Percentiles rank a stretch among this genome's conserved stretches.
These are phyloP conservation scores for Rhodofomes roseus DNA, from an alignment of 1,284 basidiomycete species.

Conservation along the genomic window DNA sequence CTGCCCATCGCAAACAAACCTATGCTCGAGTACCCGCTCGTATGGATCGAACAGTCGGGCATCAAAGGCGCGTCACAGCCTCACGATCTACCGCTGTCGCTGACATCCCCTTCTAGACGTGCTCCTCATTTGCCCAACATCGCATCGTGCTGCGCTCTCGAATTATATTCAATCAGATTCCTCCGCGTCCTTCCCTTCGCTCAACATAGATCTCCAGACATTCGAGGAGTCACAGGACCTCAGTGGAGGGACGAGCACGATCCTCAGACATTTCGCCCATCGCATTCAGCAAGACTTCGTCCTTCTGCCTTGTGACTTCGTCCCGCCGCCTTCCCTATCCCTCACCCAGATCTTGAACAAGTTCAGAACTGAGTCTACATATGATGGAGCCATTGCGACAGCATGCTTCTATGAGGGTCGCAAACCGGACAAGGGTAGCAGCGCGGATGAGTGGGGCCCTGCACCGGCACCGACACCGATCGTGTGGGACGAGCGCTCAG, in stretches of 20 bases:
- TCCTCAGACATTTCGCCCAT: slow-evolving; percentile 65
- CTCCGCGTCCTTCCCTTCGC: slow-evolving; percentile 50
- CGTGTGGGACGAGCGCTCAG: slow-evolving; percentile 60
- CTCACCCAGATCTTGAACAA: slow-evolving; percentile 75
- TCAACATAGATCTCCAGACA: slow-evolving; percentile 71
- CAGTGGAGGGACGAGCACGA: slow-evolving; percentile 62
- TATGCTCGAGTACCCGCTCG: slow-evolving; percentile 80
- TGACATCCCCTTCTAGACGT: slow-evolving; percentile 54
- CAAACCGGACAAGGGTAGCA: slow-evolving; percentile 49
- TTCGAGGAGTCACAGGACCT: slow-evolving; percentile 69
- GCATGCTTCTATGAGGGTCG: slow-evolving; percentile 70
- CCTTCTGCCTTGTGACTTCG: slow-evolving; percentile 88
- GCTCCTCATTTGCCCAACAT: slow-evolving; percentile 77
- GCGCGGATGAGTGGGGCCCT: slow-evolving; percentile 64
- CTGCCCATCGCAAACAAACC: slow-evolving; percentile 86
- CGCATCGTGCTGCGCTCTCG: slow-evolving; percentile 70
- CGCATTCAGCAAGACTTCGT: slow-evolving; percentile 83
- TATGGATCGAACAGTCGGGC: slow-evolving; percentile 86
- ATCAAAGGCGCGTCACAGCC: slow-evolving; percentile 57
- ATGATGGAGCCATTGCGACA: slow-evolving; percentile 70
- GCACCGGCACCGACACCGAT: slow-evolving; percentile 44
- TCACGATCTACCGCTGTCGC: not conserved
- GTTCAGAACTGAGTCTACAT: slow-evolving; percentile 68
- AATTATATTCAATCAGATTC: slow-evolving; percentile 76
- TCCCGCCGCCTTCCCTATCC: slow-evolving; percentile 71